Conservation (phyloP, 2,329 filamentous ascomycete species). For the Akanthomyces muscarius region DNA sequence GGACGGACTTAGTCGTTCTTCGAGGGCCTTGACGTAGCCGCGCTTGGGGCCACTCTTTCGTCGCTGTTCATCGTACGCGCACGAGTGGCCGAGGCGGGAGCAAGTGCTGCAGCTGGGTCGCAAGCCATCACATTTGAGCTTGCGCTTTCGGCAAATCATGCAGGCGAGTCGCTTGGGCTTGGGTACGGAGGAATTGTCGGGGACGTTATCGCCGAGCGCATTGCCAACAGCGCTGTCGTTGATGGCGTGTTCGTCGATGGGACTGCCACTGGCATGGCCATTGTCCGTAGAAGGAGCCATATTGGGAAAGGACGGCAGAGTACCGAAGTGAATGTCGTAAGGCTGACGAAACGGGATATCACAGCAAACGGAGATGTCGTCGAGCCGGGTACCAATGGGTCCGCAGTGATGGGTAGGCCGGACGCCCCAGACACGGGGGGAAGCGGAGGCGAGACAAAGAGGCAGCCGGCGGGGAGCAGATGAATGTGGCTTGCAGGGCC, state of each 20-base stretch:
- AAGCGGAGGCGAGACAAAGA: neutral
- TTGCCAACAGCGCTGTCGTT: slow-evolving; percentile 31
- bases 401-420: neutral
- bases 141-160: slow-evolving; percentile 87
- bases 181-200: slow-evolving; percentile 57
- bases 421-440: neutral
- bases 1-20: slow-evolving; percentile 79
- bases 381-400: slow-evolving; percentile 6
- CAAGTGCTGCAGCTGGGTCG: slow-evolving; percentile 87
- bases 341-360: neutral
- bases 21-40: slow-evolving; percentile 89
- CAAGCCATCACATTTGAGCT: slow-evolving; percentile 82
- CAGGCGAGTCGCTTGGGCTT: slow-evolving; percentile 93
- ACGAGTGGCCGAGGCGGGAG: slow-evolving; percentile 78
- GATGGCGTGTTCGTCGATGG: neutral
- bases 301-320: slow-evolving; percentile 12
- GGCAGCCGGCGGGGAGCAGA: neutral
- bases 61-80: slow-evolving; percentile 86
- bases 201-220: slow-evolving; percentile 36
- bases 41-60: slow-evolving; percentile 93
- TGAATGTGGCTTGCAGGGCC: neutral
- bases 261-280: slow-evolving; percentile 30
- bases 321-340: neutral
- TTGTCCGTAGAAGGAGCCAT: slow-evolving; percentile 38
- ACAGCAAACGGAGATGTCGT: slow-evolving; percentile 12